Percentiles rank a stretch among this genome's conserved stretches.
Conservation (phyloP, 805 yeast species). For the Pichia manshurica region DNA sequence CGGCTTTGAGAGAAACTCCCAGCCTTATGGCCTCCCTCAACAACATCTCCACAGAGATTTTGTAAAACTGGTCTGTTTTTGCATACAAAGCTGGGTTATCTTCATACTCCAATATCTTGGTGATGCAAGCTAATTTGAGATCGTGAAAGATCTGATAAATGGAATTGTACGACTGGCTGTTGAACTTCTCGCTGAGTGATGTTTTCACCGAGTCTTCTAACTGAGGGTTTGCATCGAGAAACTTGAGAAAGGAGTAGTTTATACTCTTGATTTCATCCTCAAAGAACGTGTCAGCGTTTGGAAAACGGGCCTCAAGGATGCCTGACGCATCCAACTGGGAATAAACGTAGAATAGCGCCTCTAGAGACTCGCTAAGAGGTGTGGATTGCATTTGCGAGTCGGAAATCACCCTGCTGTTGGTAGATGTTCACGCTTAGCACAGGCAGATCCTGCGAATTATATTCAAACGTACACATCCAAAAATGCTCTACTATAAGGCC, state of each 20-base stretch:
- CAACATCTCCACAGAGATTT: constrained; percentile 54
- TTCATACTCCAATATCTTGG: constrained; percentile 41
- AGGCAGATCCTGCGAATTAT: too few relatives aligned
- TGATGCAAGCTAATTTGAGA: constrained; percentile 48
- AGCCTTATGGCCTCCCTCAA: constrained; percentile 54
- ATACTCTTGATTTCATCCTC: constrained; percentile 42
- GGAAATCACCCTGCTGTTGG: too few relatives aligned
- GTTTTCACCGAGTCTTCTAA: constrained; percentile 21
- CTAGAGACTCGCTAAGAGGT: constrained; percentile 18
- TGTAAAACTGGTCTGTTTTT: constrained; percentile 56
- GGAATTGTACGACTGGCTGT: constrained; percentile 35
- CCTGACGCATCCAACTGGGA: constrained; percentile 17
- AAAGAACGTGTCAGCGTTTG: constrained; percentile 35
- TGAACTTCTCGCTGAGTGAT: constrained; percentile 40
- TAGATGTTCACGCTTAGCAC: too few relatives aligned
- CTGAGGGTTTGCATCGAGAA: constrained; percentile 24
- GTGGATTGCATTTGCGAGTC: constrained; percentile 12
- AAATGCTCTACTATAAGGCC: too few relatives aligned
- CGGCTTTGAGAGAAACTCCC: constrained; percentile 27
- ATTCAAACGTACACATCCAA: too few relatives aligned
- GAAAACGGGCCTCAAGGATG: constrained; percentile 29
- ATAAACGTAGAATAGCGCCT: constrained; percentile 21
- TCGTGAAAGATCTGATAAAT: constrained; percentile 64
- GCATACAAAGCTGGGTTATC: constrained; percentile 46
- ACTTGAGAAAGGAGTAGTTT: constrained; percentile 36